Conservation (phyloP, 2,329 filamentous ascomycete genomes). For the Venturia aucupariae region DNA sequence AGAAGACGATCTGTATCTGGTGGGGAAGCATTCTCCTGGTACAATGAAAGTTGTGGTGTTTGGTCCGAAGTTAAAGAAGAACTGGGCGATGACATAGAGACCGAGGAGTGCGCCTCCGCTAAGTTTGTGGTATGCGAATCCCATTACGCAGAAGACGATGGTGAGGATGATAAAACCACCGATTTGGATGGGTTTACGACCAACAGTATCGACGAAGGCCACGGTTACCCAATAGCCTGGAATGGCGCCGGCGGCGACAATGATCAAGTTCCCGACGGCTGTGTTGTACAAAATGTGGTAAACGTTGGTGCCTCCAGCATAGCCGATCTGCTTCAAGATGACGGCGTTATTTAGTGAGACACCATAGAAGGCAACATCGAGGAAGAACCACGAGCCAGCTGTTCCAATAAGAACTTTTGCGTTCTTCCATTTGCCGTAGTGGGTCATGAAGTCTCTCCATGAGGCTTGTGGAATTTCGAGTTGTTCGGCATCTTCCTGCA, state of each 20-base stretch:
- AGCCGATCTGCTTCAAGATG: slow-evolving; percentile 64
- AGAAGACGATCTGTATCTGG: slow-evolving; percentile 38
- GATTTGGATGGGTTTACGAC: slow-evolving; percentile 69
- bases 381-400: slow-evolving; percentile 75
- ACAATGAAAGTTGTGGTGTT: slow-evolving; percentile 44
- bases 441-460: slow-evolving; percentile 54
- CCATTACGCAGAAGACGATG: slow-evolving; percentile 40
- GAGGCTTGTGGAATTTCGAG: slow-evolving; percentile 26
- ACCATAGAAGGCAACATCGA: slow-evolving; percentile 50
- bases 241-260: slow-evolving; percentile 69
- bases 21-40: slow-evolving; percentile 44
- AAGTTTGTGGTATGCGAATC: slow-evolving; percentile 39
- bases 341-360: slow-evolving; percentile 68
- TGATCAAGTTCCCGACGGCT: slow-evolving; percentile 68
- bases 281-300: slow-evolving; percentile 66
- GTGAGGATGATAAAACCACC: slow-evolving; percentile 41
- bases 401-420: slow-evolving; percentile 67
- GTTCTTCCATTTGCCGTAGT: slow-evolving; percentile 65
- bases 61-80: slow-evolving; percentile 46
- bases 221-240: slow-evolving; percentile 79
- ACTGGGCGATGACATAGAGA: slow-evolving; percentile 39
- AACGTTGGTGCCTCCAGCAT: slow-evolving; percentile 51
- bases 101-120: slow-evolving; percentile 34
- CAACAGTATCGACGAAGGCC: slow-evolving; percentile 61
- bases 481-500: slow-evolving; percentile 20